phyloP scores from a whole-genome alignment of 176 grass and related monocot species.

The Carex littledalei region DNA sequence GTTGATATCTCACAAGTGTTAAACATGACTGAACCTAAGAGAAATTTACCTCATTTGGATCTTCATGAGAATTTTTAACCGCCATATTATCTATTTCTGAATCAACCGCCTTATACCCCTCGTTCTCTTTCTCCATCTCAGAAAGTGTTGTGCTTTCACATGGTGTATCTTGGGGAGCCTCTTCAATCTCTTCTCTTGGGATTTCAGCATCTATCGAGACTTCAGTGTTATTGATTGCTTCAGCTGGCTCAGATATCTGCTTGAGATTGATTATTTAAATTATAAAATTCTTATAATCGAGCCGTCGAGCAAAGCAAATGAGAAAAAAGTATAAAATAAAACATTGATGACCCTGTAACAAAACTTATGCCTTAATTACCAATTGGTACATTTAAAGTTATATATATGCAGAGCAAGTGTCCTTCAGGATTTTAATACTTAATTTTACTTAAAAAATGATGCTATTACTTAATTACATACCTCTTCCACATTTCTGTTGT shows the following conservation, averaged over 20 bases:
- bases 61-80: conserved; percentile 4
- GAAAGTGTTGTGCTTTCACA: conserved; percentile 1
- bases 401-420: background rate
- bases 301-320: background rate
- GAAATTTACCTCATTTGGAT: conserved; percentile 5
- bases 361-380: background rate
- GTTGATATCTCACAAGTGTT: background rate
- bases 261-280: background rate
- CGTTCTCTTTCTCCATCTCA: background rate
- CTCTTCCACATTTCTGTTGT: background rate
- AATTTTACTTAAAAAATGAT: background rate
- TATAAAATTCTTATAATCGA: background rate
- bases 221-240: background rate
- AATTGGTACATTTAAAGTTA: background rate
- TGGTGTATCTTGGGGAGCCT: background rate
- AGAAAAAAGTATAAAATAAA: background rate
- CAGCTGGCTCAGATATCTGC: background rate
- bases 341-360: background rate
- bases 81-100: background rate
- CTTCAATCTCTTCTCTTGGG: background rate
- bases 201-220: background rate
- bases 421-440: background rate
- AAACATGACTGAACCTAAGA: background rate
- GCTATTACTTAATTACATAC: background rate
- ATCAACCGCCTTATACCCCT: background rate